phyloP scores from a whole-genome alignment of 352 stramenopile genomes.

The Phytophthora brassicae region DNA sequence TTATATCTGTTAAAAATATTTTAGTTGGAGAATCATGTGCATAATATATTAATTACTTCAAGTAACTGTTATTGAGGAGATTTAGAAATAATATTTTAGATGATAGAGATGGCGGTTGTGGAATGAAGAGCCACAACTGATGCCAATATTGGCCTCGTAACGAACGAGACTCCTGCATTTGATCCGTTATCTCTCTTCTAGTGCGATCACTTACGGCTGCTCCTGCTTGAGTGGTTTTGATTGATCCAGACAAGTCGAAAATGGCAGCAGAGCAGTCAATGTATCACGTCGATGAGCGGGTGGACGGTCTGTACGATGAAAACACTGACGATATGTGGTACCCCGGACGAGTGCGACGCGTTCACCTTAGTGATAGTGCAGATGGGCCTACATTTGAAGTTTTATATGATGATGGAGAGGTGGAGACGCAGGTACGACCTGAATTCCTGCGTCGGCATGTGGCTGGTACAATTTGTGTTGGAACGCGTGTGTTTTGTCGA shows the following conservation, averaged over 20 bases:
- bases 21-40: no score
- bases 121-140: slow-evolving; percentile 27
- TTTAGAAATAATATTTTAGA: no score
- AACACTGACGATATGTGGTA: slow-evolving; percentile 85
- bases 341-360: slow-evolving; percentile 45
- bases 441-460: slow-evolving; percentile 55
- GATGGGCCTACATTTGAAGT: slow-evolving; percentile 43
- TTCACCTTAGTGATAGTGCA: slow-evolving; percentile 26
- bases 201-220: slow-evolving; percentile 8
- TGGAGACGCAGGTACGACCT: slow-evolving; percentile 42
- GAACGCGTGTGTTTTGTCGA: slow-evolving; percentile 64
- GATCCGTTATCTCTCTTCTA: slow-evolving; percentile 15
- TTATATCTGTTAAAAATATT: no score
- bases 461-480: slow-evolving; percentile 69
- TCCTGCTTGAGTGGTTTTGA: background rate
- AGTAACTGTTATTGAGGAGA: no score
- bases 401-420: slow-evolving; percentile 78
- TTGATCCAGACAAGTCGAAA: background rate
- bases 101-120: slow-evolving; percentile 12
- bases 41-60: no score
- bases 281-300: slow-evolving; percentile 53
- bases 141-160: slow-evolving; percentile 33
- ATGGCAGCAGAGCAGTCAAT: slow-evolving; percentile 22
- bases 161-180: slow-evolving; percentile 20
- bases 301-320: slow-evolving; percentile 82